Base-by-base conservation (phyloP, 495 filamentous ascomycete genomes). In the Penicillium alfredii region DNA sequence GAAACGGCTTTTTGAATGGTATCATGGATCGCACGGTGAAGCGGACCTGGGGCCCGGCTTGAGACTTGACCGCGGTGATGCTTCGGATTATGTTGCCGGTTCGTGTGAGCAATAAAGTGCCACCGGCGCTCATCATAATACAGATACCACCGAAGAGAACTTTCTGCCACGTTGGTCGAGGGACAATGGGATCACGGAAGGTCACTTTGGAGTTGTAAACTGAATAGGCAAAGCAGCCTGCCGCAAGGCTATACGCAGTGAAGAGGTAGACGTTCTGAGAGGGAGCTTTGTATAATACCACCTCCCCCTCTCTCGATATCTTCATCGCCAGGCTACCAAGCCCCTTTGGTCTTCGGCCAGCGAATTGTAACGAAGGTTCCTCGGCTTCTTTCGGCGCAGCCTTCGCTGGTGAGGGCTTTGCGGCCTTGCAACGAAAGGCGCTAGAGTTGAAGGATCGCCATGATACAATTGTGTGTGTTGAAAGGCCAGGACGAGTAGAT, bases 221-320 rank as follows among this genome's bases (percentile, higher is more conserved):
- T 8, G 76, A 65, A 43, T 76, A 79, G 9, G 60, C 49, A 35
- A 82, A 64, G 58, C 76, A 82, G 53, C 78, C 79, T 14, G 61
- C 42, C 4, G 68, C 66, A 10, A 76, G 60, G 22, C 60, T 51
- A 50, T 81, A 79, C 50, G 73, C 72, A 22, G 73, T 71, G 25
- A 73, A 35, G 21, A 76, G 55, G 57, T 76, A 83, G 46, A 64
- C 58, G 35, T 68, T 66, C 44, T 85, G 78, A 4, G 79, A 78
- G 4, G 71, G 77, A 1, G 75, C 69, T 39, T 77, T 61, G 63
- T 79, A 87, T 20, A 86, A 59, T 0, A 74, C 26, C 8, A 69
- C 41, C n/a, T 63, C 42, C 11, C 65, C 62, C 26, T 61, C 45
- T 36, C 47, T 61, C 24, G 60, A 50, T 9, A 67, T 58, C 42